Conservation (phyloP, 2,329 filamentous ascomycete species). For the Aureobasidium subglaciale region DNA sequence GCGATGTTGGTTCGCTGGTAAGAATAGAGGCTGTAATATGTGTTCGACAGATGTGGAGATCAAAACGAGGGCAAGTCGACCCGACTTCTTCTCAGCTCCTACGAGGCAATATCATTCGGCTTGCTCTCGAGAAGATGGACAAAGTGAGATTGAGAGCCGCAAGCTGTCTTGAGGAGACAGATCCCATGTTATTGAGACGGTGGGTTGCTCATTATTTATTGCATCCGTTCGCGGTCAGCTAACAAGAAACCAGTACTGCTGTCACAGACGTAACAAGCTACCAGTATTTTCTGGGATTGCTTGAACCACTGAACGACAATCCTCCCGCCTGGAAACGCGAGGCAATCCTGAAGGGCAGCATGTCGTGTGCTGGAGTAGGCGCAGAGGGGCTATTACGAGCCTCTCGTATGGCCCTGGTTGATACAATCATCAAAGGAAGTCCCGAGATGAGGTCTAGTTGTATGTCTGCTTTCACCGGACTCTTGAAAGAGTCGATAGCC, state of each 20-base stretch:
- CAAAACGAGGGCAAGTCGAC: background rate
- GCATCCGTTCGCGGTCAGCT: background rate
- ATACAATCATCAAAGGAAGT: slow-evolving; percentile 27
- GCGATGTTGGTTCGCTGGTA: slow-evolving; percentile 83
- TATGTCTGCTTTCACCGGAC: slow-evolving; percentile 20
- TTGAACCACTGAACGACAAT: slow-evolving; percentile 38
- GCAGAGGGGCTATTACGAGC: slow-evolving; percentile 68
- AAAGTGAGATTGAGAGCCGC: slow-evolving; percentile 68
- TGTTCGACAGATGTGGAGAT: slow-evolving; percentile 43
- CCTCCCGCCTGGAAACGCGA: slow-evolving; percentile 32
- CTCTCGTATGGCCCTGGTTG: slow-evolving; percentile 57
- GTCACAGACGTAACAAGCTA: slow-evolving; percentile 48
- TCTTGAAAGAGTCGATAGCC: slow-evolving; percentile 17
- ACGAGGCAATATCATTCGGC: slow-evolving; percentile 43
- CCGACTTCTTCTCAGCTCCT: slow-evolving; percentile 16
- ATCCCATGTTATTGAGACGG: background rate
- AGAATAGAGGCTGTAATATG: slow-evolving; percentile 70
- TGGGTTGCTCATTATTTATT: background rate
- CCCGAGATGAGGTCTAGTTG: slow-evolving; percentile 12
- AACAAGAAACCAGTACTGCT: background rate
- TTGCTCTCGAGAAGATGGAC: slow-evolving; percentile 85
- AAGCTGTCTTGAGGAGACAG: slow-evolving; percentile 11
- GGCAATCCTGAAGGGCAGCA: slow-evolving; percentile 57
- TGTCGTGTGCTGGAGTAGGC: slow-evolving; percentile 69
- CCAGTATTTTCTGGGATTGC: slow-evolving; percentile 51